Evolutionary conservation across 2,329 filamentous ascomycete genomes (phyloP).

Genomic region (Phaeosphaeriaceae sp.): DNA sequence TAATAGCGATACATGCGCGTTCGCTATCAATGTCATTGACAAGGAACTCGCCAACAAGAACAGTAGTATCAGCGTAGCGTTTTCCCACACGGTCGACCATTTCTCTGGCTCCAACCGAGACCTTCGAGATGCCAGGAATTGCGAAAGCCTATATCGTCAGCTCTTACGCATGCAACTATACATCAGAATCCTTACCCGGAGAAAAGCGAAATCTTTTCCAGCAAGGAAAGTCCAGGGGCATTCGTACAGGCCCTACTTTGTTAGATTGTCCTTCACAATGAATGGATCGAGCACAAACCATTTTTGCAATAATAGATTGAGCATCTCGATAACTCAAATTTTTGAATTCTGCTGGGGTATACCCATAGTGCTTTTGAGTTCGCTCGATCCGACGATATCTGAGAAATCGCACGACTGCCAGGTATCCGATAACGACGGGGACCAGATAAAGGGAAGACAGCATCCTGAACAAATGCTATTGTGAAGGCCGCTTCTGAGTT

Average conservation of each 20-base stretch:
- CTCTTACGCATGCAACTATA: neutral
- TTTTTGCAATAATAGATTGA: constrained; percentile 1
- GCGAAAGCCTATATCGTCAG: constrained; percentile 10
- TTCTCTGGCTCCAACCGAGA: constrained; percentile 11
- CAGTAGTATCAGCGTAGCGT: constrained; percentile 13
- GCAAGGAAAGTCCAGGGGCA: constrained; percentile 13
- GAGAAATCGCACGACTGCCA: constrained; percentile 5
- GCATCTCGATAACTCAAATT: constrained; percentile 11
- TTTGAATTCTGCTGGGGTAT: constrained; percentile 3
- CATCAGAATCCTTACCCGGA: neutral
- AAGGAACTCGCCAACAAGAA: constrained; percentile 16
- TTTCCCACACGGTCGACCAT: constrained; percentile 13
- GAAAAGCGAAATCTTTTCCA: constrained; percentile 14
- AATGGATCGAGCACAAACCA: neutral
- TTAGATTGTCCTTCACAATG: neutral
- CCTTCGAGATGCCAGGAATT: constrained; percentile 14
- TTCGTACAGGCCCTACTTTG: constrained; percentile 9
- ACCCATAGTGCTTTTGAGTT: constrained; percentile 8
- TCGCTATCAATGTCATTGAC: constrained; percentile 19
- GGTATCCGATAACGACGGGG: constrained; percentile 1
- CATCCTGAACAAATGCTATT: neutral
- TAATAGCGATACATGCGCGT: constrained; percentile 14
- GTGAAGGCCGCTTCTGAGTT: neutral
- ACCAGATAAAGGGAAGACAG: neutral
- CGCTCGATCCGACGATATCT: constrained; percentile 9